These are phyloP conservation scores for Trifolium dubium DNA, from an alignment of 306 rosid genomes.

Conservation along the genomic window DNA sequence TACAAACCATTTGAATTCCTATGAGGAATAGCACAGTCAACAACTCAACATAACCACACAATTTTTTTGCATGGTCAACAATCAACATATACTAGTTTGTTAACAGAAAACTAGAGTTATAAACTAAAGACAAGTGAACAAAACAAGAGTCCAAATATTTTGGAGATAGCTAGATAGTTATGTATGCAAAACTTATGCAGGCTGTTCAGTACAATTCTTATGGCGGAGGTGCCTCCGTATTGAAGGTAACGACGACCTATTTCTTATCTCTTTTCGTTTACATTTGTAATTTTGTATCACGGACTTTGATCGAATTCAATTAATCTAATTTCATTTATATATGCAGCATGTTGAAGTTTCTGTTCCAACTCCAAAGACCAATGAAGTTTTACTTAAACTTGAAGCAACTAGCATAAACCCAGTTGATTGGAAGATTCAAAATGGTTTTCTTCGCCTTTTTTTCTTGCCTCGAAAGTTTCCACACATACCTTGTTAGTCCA, in stretches of 20 bases:
- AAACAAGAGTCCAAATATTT: too few relatives aligned
- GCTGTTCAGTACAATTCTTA: conserved; percentile 46
- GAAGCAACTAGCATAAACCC: conserved; percentile 75
- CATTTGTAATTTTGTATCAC: too few relatives aligned
- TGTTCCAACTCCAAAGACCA: conserved; percentile 56
- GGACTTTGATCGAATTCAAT: background rate
- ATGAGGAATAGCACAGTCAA: too few relatives aligned
- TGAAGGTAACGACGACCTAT: conserved; percentile 36
- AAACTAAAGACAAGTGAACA: too few relatives aligned
- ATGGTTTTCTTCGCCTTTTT: conserved; percentile 51
- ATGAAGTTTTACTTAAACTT: conserved; percentile 63
- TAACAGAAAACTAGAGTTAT: too few relatives aligned
- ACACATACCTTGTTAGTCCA: conserved; percentile 59
- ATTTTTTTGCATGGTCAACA: too few relatives aligned
- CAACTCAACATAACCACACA: too few relatives aligned
- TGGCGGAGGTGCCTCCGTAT: conserved; percentile 48
- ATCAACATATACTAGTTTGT: too few relatives aligned
- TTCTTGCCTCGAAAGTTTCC: conserved; percentile 60
- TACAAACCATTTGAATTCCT: too few relatives aligned
- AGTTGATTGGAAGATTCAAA: conserved; percentile 78
- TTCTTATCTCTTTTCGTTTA: background rate
- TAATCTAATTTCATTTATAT: background rate
- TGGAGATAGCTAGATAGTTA: background rate
- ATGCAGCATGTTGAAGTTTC: conserved; percentile 76
- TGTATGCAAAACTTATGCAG: conserved; percentile 32